Evolutionary conservation across 495 filamentous ascomycete species (phyloP).

Genomic region (Pyrenopolyporus hunteri): DNA sequence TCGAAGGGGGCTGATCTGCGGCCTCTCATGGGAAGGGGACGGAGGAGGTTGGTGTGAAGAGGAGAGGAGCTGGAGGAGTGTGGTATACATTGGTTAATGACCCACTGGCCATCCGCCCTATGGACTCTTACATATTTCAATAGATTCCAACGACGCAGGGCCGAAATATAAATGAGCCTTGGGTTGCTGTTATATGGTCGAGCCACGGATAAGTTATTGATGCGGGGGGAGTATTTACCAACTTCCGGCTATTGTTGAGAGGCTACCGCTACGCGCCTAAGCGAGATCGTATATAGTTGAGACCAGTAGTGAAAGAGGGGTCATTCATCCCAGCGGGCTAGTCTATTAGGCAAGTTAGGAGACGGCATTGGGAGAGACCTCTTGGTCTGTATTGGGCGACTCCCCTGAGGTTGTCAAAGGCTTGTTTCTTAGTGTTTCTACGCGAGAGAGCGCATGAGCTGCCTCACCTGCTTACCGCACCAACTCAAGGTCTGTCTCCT

Average conservation of each 20-base stretch:
- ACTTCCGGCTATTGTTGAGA: slow-evolving; percentile 38
- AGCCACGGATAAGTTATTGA: slow-evolving; percentile 29
- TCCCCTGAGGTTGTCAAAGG: background rate
- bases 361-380: slow-evolving; percentile 7
- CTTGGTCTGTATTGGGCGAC: slow-evolving; percentile 1
- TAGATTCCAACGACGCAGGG: slow-evolving; percentile 9
- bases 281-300: slow-evolving; percentile 21
- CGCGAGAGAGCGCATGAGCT: background rate
- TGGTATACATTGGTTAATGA: slow-evolving; percentile 7
- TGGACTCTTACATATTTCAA: slow-evolving; percentile 1
- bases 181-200: slow-evolving; percentile 28
- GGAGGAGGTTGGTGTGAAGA: slow-evolving; percentile 1
- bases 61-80: slow-evolving; percentile 1
- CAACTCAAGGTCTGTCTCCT: background rate
- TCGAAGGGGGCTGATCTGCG: slow-evolving; percentile 17
- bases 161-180: slow-evolving; percentile 33
- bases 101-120: background rate
- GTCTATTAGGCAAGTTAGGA: slow-evolving; percentile 2
- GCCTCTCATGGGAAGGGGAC: background rate
- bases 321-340: slow-evolving; percentile 15
- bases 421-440: background rate
- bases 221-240: slow-evolving; percentile 36
- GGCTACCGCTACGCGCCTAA: slow-evolving; percentile 17
- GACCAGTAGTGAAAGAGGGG: slow-evolving; percentile 32
- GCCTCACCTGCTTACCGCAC: background rate